Percentiles rank a stretch among this genome's conserved stretches.
Evolutionary conservation across 75 land plant genomes (phyloP).

Genomic region (Sequoiadendron giganteum): DNA sequence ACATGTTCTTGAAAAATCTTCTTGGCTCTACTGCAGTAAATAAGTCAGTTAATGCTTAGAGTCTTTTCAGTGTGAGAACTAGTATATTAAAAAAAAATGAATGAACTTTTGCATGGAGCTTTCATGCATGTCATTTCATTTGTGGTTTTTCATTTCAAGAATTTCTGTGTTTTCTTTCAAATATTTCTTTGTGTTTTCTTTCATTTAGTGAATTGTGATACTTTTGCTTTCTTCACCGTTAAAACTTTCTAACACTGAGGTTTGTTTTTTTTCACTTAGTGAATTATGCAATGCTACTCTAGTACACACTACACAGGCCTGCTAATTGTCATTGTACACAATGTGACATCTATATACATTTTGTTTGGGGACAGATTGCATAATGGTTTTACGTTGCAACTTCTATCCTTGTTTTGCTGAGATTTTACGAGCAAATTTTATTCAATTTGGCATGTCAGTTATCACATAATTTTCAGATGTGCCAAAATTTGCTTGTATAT

Average conservation of each 20-base stretch:
- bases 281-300: neutral
- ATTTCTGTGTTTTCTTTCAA: neutral
- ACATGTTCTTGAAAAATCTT: neutral
- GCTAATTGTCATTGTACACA: neutral
- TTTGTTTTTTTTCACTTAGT: neutral
- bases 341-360: no score
- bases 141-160: neutral
- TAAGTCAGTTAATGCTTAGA: neutral
- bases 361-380: neutral
- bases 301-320: neutral
- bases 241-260: neutral
- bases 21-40: neutral
- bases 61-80: neutral
- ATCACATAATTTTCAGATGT: no score
- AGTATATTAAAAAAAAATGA: neutral
- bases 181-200: neutral
- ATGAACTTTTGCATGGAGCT: neutral
- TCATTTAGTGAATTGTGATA: neutral
- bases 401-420: neutral
- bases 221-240: neutral
- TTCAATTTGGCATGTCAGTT: no score
- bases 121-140: neutral
- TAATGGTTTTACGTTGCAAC: neutral
- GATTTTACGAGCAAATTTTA: no score
- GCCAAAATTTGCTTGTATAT: no score